Percentiles rank a stretch among this genome's conserved stretches.
Conservation (phyloP, 225 moss, liverwort and hornwort species). For the Anthoceros angustus region DNA sequence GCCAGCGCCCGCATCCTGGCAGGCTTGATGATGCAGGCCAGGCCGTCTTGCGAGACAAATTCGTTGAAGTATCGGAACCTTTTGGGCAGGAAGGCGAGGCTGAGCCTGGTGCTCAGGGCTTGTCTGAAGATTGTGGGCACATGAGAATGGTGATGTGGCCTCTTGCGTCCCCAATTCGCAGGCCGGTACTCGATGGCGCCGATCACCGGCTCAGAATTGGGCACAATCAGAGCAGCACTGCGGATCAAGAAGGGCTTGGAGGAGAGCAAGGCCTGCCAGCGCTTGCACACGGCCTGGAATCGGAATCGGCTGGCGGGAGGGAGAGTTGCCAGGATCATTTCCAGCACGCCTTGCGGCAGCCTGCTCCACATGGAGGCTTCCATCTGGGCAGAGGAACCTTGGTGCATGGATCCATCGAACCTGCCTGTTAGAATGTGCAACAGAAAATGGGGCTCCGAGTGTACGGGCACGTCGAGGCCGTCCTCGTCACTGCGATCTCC, state of each 20-base stretch:
- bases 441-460: neutral
- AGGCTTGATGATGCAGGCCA: slow-evolving; percentile 3
- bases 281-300: neutral
- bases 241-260: neutral
- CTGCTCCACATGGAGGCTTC: neutral
- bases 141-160: neutral
- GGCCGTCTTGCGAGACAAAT: neutral
- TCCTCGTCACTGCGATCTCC: no score
- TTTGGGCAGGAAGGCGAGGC: neutral
- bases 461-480: neutral
- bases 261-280: neutral
- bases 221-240: neutral
- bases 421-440: neutral
- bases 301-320: slow-evolving; percentile 1
- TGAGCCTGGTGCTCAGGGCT: neutral
- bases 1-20: neutral
- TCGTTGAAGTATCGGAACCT: neutral
- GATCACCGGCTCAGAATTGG: neutral
- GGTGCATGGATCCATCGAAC: neutral
- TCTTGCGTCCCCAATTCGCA: neutral
- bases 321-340: neutral
- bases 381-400: neutral
- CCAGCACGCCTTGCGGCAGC: neutral
- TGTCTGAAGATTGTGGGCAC: neutral
- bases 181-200: neutral